Conservation (phyloP, 495 filamentous ascomycete species). For the Elasticomyces elasticus region DNA sequence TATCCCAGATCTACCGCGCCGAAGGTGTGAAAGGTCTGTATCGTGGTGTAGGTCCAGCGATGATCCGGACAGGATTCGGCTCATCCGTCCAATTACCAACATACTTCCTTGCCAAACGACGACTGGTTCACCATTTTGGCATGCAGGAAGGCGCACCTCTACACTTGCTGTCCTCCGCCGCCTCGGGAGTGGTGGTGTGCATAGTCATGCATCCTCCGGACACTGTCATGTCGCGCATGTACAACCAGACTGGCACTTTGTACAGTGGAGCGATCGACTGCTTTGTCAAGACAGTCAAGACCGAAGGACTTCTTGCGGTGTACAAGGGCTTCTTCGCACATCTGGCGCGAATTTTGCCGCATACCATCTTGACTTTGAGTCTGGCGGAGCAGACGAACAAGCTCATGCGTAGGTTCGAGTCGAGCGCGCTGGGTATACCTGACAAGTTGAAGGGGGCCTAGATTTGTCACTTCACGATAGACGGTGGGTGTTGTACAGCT, state of each 20-base stretch:
- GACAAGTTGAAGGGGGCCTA: conserved; percentile 34
- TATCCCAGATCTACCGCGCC: conserved; percentile 60
- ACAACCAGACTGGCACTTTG: conserved; percentile 96
- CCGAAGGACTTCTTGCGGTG: conserved; percentile 83
- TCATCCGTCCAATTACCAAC: conserved; percentile 92
- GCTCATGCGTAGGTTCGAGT: conserved; percentile 67
- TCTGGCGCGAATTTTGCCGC: conserved; percentile 83
- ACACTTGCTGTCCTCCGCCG: conserved; percentile 79
- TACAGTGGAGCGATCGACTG: conserved; percentile 92
- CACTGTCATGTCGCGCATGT: conserved; percentile 97
- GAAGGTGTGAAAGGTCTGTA: conserved; percentile 81
- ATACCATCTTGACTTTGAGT: conserved; percentile 89
- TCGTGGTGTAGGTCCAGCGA: conserved; percentile 83
- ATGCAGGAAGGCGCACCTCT: conserved; percentile 87
- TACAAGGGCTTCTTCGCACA: conserved; percentile 98
- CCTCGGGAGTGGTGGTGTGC: conserved; percentile 92
- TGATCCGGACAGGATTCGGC: conserved; percentile 93
- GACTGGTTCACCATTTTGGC: conserved; percentile 65
- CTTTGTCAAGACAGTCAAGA: conserved; percentile 76
- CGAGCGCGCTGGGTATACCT: conserved; percentile 44
- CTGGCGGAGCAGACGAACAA: conserved; percentile 97
- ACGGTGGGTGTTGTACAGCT: no score
- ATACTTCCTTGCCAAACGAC: conserved; percentile 94
- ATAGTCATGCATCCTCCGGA: conserved; percentile 98
- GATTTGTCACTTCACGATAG: no score